Percentiles rank a stretch among this genome's conserved stretches.
Conservation (phyloP, 179 eudicot species). For the Spergularia azorica region DNA sequence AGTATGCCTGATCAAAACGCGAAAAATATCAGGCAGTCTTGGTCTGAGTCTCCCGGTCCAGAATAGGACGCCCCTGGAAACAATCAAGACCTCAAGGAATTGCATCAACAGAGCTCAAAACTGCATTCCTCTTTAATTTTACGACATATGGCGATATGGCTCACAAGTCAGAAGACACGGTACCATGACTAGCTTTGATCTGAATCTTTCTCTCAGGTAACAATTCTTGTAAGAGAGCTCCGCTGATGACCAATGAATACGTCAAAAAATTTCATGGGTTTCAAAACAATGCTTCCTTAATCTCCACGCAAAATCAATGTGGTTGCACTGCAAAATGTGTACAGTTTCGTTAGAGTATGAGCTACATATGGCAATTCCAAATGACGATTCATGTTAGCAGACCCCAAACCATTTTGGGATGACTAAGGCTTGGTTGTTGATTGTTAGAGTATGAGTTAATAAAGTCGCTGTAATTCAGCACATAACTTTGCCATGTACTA, state of each 20-base stretch:
- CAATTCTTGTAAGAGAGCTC: not conserved
- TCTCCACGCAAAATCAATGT: slow-evolving; percentile 6
- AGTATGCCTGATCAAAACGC: not conserved
- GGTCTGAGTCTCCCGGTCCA: not conserved
- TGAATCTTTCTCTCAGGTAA: not conserved
- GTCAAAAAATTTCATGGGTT: not conserved
- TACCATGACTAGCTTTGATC: slow-evolving; percentile 11
- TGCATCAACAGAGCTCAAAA: slow-evolving; percentile 21
- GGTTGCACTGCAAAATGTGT: slow-evolving; percentile 17
- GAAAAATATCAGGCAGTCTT: slow-evolving; percentile 1
- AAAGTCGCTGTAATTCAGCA: not conserved
- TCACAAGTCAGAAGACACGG: not conserved
- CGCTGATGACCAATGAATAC: not conserved
- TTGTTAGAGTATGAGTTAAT: too few relatives aligned
- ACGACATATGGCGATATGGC: not conserved
- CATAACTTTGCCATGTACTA: not conserved
- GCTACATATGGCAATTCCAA: not conserved
- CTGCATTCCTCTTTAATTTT: slow-evolving; percentile 14
- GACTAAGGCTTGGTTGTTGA: too few relatives aligned
- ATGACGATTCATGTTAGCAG: too few relatives aligned
- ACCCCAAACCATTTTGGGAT: too few relatives aligned
- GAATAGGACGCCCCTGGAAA: slow-evolving; percentile 4
- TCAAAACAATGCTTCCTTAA: slow-evolving; percentile 5
- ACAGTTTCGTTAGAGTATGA: not conserved
- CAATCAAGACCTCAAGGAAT: not conserved